Percentiles rank a stretch among this genome's conserved stretches.
Conservation (phyloP, 768 basidiomycete species). For the Termitomyces sp. region DNA sequence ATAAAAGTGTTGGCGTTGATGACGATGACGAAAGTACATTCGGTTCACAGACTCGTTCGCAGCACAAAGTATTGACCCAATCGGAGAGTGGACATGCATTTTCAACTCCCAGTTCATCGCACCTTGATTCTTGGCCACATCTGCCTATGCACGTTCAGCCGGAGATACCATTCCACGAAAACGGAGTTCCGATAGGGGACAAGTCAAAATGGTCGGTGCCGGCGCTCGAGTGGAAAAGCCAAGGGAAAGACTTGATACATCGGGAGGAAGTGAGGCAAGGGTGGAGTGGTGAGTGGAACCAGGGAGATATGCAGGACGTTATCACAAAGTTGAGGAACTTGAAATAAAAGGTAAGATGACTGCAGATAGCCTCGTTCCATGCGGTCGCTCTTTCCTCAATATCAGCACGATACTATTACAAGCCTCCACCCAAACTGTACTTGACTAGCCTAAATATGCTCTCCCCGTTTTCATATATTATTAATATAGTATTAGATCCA, state of each 20-base stretch:
- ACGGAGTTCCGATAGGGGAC: background rate
- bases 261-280: slow-evolving; percentile 15
- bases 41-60: background rate
- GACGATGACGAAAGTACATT: background rate
- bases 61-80: background rate
- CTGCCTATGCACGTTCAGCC: slow-evolving; percentile 5
- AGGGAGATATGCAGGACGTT: slow-evolving; percentile 19
- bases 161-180: slow-evolving; percentile 10
- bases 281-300: slow-evolving; percentile 25
- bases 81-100: background rate
- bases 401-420: too few species aligned
- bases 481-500: too few species aligned
- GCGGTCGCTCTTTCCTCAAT: too few species aligned
- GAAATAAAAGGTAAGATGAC: slow-evolving; percentile 8
- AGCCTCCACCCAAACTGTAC: too few species aligned
- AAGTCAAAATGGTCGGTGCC: background rate
- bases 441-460: too few species aligned
- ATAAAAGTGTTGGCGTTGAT: background rate
- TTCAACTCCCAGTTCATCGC: background rate
- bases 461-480: too few species aligned
- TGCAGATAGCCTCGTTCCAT: too few species aligned
- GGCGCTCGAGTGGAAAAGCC: background rate
- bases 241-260: slow-evolving; percentile 1
- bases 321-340: slow-evolving; percentile 18
- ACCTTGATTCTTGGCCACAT: slow-evolving; percentile 2